A percentile compares a stretch with the other conserved stretches of the same genome.
Evolutionary conservation across 2,329 filamentous ascomycete species (phyloP).

Genomic region (Pseudogymnoascus sp.): DNA sequence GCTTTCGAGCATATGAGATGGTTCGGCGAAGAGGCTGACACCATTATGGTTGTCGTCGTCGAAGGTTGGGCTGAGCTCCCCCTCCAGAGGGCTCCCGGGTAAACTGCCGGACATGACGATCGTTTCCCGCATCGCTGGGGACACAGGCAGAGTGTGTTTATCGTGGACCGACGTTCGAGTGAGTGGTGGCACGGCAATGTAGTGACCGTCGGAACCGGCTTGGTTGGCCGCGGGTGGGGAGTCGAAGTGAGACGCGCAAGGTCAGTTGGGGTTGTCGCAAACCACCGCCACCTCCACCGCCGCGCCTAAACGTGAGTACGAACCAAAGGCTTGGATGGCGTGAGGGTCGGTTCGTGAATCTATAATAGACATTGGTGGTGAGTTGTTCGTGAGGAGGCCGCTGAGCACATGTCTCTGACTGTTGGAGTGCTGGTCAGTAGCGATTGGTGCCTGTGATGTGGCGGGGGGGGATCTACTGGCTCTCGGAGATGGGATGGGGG

Average conservation of each 20-base stretch:
- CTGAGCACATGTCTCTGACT: not conserved
- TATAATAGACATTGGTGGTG: not conserved
- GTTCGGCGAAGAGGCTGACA: not conserved
- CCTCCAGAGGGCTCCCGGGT: not conserved
- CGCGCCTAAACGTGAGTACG: not conserved
- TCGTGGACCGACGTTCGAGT: not conserved
- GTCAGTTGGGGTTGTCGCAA: constrained; percentile 1
- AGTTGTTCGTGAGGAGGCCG: not conserved
- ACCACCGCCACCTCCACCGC: constrained; percentile 4
- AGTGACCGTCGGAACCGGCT: constrained; percentile 5
- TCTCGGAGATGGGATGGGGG: not conserved
- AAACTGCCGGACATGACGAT: not conserved
- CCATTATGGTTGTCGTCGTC: constrained; percentile 8
- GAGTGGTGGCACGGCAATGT: not conserved
- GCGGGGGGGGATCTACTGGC: not conserved
- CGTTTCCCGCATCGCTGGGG: not conserved
- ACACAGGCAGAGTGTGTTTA: not conserved
- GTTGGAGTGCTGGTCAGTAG: not conserved
- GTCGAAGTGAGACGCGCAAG: constrained; percentile 4
- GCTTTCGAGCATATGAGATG: constrained; percentile 4
- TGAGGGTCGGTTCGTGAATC: not conserved
- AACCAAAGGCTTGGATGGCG: not conserved
- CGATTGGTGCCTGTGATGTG: constrained; percentile 6
- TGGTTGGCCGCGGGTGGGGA: not conserved
- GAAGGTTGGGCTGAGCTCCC: constrained; percentile 4